Evolutionary conservation across 2,329 filamentous ascomycete genomes (phyloP), one percentile per base, ranked within the genome.

Genomic region (Fusarium sp.): DNA sequence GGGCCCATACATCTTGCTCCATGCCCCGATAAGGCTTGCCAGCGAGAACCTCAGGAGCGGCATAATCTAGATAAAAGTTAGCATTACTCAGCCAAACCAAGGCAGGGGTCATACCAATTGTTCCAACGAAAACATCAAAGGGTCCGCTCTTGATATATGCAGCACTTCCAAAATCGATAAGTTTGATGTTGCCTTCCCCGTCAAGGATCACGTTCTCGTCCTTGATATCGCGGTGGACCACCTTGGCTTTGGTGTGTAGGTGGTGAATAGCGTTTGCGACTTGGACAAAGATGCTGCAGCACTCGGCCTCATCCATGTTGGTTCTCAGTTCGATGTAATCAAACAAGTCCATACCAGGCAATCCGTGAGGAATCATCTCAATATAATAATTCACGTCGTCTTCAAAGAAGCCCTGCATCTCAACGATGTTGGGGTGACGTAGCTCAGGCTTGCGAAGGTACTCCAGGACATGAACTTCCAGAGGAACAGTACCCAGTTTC

Each of bases 101-200:
- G 69, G 52, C 51, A 14, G 19, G 31, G 23, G 25, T 19, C 34
- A 80, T 84, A 98, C 95, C 95, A 80, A 99, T 98, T 2, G 96
- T 99, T 62, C 96, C 96, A 53, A 99, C 96, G 82, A 99, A 99
- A 16, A 99, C 96, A 79, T 98, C 94, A 84, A 99, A 99, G 46
- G 96, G 96, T 16, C 96, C 96, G 79, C 92, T 98, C 83, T 97
- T 98, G 84, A 98, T 97, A 79, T 99, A 99, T 67, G 96, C 94
- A 62, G 96, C 96, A 77, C 94, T 98, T 64, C 96, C 96, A 81
- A 99, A 99, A 80, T 99, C 96, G 73, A 98, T 98, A 75, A 99
- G 85, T 82, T 98, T 98, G 81, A 99, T 97, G 73, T 92, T 91
- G 26, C 95, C 94, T 78, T 98, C 94, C 37, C 96, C 95, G 76